Evolutionary conservation across 2,329 filamentous ascomycete genomes (phyloP).

Genomic region (Diplodia sapinea): DNA sequence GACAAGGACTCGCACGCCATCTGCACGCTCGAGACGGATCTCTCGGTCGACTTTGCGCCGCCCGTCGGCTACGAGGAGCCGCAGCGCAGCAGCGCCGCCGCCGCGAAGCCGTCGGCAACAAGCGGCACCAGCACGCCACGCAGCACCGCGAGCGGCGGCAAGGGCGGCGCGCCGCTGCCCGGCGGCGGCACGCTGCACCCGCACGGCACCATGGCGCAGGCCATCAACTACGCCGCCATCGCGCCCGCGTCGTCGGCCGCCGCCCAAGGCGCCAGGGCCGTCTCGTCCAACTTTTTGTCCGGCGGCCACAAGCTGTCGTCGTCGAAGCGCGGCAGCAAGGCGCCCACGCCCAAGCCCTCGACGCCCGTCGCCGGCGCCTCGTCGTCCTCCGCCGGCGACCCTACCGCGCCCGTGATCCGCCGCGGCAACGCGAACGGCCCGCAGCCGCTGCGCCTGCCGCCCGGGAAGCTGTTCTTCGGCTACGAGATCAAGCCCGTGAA

Average conservation of each 20-base stretch:
- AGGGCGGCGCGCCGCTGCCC: slow-evolving; percentile 60
- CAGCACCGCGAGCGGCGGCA: slow-evolving; percentile 59
- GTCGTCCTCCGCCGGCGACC: slow-evolving; percentile 40
- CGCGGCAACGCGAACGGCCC: slow-evolving; percentile 72
- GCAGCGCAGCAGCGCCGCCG: slow-evolving; percentile 53
- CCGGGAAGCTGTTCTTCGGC: slow-evolving; percentile 94
- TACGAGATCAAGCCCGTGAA: slow-evolving; percentile 91
- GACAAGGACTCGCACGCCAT: slow-evolving; percentile 81
- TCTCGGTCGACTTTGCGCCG: slow-evolving; percentile 93
- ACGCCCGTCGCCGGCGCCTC: slow-evolving; percentile 68
- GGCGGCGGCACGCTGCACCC: slow-evolving; percentile 76
- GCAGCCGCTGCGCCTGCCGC: slow-evolving; percentile 80
- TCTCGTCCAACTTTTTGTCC: slow-evolving; percentile 77
- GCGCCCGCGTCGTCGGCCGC: slow-evolving; percentile 75
- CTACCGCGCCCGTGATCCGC: slow-evolving; percentile 42
- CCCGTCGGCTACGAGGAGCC: slow-evolving; percentile 95
- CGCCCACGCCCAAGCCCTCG: slow-evolving; percentile 63
- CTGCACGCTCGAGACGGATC: slow-evolving; percentile 93
- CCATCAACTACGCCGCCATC: slow-evolving; percentile 95
- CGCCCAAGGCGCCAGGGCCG: slow-evolving; percentile 65
- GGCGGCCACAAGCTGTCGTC: slow-evolving; percentile 81
- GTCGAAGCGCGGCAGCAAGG: slow-evolving; percentile 77
- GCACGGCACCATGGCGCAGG: slow-evolving; percentile 93
- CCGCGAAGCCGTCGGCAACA: slow-evolving; percentile 48
- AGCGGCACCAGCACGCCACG: slow-evolving; percentile 89